Percentiles rank a stretch among this genome's conserved stretches.
phyloP scores from a whole-genome alignment of 1,284 basidiomycete species.

The Stereum hirsutum region DNA sequence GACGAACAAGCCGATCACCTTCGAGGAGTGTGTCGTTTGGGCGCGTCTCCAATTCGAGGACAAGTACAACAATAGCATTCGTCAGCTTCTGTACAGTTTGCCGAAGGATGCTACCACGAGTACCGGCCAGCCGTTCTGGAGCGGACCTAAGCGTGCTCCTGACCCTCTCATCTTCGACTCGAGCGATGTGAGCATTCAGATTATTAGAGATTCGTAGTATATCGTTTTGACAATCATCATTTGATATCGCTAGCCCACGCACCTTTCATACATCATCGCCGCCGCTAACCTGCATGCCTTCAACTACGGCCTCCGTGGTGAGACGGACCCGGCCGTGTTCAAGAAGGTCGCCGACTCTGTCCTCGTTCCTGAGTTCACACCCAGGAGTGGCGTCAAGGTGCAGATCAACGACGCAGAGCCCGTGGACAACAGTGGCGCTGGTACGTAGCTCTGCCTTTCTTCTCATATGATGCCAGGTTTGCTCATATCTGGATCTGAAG shows the following conservation, averaged over 20 bases:
- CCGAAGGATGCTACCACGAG: conserved; percentile 90
- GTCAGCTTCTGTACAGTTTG: conserved; percentile 88
- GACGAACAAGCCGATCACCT: conserved; percentile 86
- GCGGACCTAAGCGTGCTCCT: conserved; percentile 97
- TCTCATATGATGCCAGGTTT: conserved; percentile 5
- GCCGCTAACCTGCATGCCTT: conserved; percentile 96
- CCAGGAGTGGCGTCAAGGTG: conserved; percentile 88
- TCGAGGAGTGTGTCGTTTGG: conserved; percentile 98
- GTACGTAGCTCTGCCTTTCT: conserved; percentile 17
- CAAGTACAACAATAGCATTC: conserved; percentile 91
- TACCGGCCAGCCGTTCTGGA: conserved; percentile 94
- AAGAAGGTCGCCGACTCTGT: conserved; percentile 82
- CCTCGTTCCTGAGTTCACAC: conserved; percentile 87
- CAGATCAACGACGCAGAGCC: conserved; percentile 96
- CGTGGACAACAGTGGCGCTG: conserved; percentile 41
- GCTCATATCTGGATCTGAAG: conserved; percentile 18
- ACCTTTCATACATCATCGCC: conserved; percentile 86
- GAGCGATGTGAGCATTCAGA: conserved; percentile 55
- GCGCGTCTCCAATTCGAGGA: conserved; percentile 94
- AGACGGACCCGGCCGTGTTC: conserved; percentile 74
- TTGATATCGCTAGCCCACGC: conserved; percentile 51
- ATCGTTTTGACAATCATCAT: conserved; percentile 3
- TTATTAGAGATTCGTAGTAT: conserved; percentile 6
- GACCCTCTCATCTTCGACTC: conserved; percentile 85
- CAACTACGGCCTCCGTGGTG: conserved; percentile 96